Evolutionary conservation across 306 rosid species (phyloP), one percentile per base, ranked within the genome.

Genomic region (Trifolium subterraneum): DNA sequence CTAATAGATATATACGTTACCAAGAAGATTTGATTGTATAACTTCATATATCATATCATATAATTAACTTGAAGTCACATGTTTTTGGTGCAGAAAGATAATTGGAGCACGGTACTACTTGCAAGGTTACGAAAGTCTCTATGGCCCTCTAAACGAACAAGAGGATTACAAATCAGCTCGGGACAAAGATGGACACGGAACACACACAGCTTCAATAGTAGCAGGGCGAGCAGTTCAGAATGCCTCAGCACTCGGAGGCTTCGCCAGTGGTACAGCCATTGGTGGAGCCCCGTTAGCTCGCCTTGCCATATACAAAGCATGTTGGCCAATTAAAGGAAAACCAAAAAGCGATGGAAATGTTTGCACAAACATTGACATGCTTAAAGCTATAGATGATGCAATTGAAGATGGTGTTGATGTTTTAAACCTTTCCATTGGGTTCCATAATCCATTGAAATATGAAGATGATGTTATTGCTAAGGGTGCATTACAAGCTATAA

Each of bases 381-480:
- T 94, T 6, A 93, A 92, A 1, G 99, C 99, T 7, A 86, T 94
- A 33, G 99, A 94, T 60, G 99, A 94, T 47, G 99, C 97, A 41
- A 87, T 94, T 20, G 86, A 65, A 13, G 99, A 94, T 29, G 97
- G 97, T 4, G 97, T 92, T 45, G 66, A 94, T 51, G 88, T 92
- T 9, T 44, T 94, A 1, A 94, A 93, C 76, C 41, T 91, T 42
- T 94, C 99, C 0, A 88, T 94, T 8, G 99, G 93, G 10, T 84
- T 67, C 2, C 3, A 8, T 0, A 2, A 2, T 0, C 95, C 97
- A 2, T 1, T 83, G 2, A 10, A 85, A 45, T 94, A 87, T 60
- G 64, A 68, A 1, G 72, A 87, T 0, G 99, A 94, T 38, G 84
- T 84, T 4, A 86, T 94, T 63, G 91, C 95, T 5, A 58, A 67